A percentile compares a stretch with the other conserved stretches of the same genome.
Conservation (phyloP, 305 asterid genomes). For the Vinca major region DNA sequence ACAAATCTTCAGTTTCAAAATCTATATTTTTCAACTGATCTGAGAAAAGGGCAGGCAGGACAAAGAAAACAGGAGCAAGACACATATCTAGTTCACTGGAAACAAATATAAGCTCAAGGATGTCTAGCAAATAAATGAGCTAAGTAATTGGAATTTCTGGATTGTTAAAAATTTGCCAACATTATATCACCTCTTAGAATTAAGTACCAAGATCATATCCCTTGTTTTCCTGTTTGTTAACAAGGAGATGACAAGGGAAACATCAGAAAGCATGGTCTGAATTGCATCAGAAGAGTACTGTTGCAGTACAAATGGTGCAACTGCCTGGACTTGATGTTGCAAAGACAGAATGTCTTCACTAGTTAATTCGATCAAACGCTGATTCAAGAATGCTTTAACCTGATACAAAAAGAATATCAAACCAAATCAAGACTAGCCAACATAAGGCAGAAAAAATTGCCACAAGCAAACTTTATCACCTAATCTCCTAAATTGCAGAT, state of each 20-base stretch:
- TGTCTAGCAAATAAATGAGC: conserved; percentile 7
- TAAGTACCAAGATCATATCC: conserved; percentile 88
- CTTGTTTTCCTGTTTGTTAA: conserved; percentile 81
- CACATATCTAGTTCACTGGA: no score
- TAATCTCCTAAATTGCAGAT: background rate
- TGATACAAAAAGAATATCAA: conserved; percentile 23
- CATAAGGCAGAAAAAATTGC: background rate
- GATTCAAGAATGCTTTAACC: conserved; percentile 91
- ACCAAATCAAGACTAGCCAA: background rate
- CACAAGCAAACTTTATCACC: conserved; percentile 9
- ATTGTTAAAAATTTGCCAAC: background rate
- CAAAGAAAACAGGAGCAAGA: no score
- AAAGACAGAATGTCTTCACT: conserved; percentile 75
- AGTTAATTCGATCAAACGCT: conserved; percentile 68
- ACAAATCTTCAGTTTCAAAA: no score
- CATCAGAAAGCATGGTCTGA: conserved; percentile 60
- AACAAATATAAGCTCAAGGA: conserved; percentile 8
- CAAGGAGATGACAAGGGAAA: conserved; percentile 62
- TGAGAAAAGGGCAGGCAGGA: no score
- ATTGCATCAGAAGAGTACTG: conserved; percentile 63
- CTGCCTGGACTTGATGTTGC: conserved; percentile 96
- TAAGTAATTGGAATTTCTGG: background rate
- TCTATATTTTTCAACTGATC: no score
- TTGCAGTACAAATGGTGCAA: conserved; percentile 86
- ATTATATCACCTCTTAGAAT: conserved; percentile 67